Percentiles rank a stretch among this genome's conserved stretches.
Evolutionary conservation across 169 alveolate species (phyloP).

Genomic region (Plasmodium gonderi): DNA sequence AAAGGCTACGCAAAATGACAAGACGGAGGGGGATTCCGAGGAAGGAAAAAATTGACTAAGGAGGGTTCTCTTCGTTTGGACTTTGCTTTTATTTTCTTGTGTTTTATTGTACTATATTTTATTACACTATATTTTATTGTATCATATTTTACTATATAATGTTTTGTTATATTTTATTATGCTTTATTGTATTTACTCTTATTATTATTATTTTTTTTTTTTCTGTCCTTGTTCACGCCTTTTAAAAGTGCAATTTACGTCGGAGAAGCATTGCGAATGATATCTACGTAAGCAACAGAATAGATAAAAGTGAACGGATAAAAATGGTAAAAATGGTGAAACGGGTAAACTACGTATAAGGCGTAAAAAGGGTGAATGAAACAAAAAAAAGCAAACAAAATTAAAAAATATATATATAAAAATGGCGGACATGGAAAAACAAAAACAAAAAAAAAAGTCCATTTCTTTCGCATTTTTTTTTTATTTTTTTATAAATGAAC

Average conservation of each 20-base stretch:
- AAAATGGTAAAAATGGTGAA: background rate
- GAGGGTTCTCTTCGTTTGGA: no score
- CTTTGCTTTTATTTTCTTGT: background rate
- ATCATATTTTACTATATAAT: no score
- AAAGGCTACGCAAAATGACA: background rate
- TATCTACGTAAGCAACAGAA: background rate
- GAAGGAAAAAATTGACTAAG: background rate
- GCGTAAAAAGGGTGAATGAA: background rate
- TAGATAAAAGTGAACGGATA: background rate
- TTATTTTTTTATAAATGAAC: background rate
- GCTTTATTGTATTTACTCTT: no score
- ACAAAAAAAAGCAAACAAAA: background rate
- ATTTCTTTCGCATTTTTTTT: background rate
- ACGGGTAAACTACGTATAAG: background rate
- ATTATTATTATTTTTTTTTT: no score
- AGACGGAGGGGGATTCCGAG: background rate
- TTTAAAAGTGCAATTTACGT: no score
- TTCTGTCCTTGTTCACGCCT: no score
- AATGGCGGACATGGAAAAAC: background rate
- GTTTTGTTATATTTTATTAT: no score
- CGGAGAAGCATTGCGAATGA: no score
- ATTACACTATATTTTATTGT: no score
- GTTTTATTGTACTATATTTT: no score
- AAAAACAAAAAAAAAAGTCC: background rate
- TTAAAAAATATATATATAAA: background rate